Percentiles rank a stretch among this genome's conserved stretches.
phyloP scores from a whole-genome alignment of 805 yeast genomes.

The Zygosaccharomyces rouxii region DNA sequence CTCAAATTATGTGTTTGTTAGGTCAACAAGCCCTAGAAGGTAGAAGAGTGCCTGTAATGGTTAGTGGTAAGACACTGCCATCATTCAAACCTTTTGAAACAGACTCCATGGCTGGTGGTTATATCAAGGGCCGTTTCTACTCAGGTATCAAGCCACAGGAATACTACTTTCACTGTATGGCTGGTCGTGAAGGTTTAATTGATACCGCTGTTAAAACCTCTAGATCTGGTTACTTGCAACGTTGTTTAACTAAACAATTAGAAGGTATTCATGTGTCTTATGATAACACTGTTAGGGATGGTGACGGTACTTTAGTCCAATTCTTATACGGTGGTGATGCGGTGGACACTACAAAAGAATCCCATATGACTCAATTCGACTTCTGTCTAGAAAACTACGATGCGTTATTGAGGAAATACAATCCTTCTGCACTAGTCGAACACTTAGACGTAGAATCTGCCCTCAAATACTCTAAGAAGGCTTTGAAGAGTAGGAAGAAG shows the following conservation, averaged over 20 bases:
- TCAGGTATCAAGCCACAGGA: conserved; percentile 98
- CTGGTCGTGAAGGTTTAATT: conserved; percentile 99
- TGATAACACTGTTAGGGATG: conserved; percentile 93
- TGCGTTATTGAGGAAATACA: conserved; percentile 78
- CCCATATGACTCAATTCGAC: conserved; percentile 87
- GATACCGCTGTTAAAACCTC: conserved; percentile 99
- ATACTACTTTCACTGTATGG: conserved; percentile 99
- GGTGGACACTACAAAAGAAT: conserved; percentile 88
- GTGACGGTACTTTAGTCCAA: conserved; percentile 90
- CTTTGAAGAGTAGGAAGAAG: conserved; percentile 65
- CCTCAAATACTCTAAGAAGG: conserved; percentile 72
- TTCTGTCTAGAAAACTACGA: conserved; percentile 91
- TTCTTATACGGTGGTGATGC: conserved; percentile 98
- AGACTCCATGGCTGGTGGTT: conserved; percentile 98
- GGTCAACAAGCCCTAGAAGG: conserved; percentile 99
- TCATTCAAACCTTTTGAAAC: conserved; percentile 96
- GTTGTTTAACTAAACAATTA: conserved; percentile 95
- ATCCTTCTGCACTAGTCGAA: conserved; percentile 67
- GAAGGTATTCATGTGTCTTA: conserved; percentile 95
- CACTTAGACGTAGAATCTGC: conserved; percentile 85
- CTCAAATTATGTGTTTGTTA: conserved; percentile 97
- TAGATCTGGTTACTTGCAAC: conserved; percentile 95
- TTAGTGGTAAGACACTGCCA: conserved; percentile 94
- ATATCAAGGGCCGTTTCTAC: conserved; percentile 92
- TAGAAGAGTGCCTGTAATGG: conserved; percentile 99